A percentile compares a stretch with the other conserved stretches of the same genome.
Conservation (phyloP, 192 early-diverging fungal species). For the Entomortierella parvispora region DNA sequence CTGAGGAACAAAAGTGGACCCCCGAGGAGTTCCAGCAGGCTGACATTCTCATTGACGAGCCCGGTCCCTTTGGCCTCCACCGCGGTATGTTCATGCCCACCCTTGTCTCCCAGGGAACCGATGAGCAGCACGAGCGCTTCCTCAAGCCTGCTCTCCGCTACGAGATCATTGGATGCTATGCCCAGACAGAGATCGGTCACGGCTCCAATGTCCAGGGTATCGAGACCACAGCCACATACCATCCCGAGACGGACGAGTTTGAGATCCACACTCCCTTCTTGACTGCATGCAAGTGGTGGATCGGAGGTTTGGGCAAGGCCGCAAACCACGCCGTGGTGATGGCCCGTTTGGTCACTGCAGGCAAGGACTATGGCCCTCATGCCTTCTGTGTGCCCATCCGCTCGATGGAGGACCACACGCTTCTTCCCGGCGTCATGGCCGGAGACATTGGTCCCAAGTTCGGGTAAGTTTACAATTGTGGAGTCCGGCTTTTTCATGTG, state of each 20-base stretch:
- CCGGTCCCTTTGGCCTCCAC: conserved; percentile 79
- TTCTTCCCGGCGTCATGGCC: conserved; percentile 81
- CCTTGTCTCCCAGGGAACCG: conserved; percentile 74
- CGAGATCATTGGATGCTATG: conserved; percentile 88
- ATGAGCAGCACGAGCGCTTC: conserved; percentile 84
- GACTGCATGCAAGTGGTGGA: conserved; percentile 90
- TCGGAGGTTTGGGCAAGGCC: conserved; percentile 82
- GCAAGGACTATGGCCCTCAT: conserved; percentile 82
- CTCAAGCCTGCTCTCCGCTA: conserved; percentile 75
- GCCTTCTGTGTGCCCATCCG: conserved; percentile 87
- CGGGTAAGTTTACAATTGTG: conserved; percentile 65
- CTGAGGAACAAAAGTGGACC: conserved; percentile 67
- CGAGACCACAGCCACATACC: conserved; percentile 88
- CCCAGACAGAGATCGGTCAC: conserved; percentile 85
- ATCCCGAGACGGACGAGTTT: conserved; percentile 87
- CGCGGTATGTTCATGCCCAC: conserved; percentile 87
- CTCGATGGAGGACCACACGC: conserved; percentile 74
- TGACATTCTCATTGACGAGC: conserved; percentile 67
- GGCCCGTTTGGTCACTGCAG: conserved; percentile 78
- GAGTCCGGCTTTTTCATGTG: not conserved
- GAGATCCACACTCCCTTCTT: conserved; percentile 84
- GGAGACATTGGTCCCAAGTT: conserved; percentile 92
- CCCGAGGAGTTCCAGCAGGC: conserved; percentile 60
- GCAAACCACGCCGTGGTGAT: conserved; percentile 88
- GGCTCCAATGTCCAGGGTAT: conserved; percentile 90